A percentile compares a stretch with the other conserved stretches of the same genome.
Conservation (phyloP, 352 stramenopile genomes). For the Globisporangium barbulae region DNA sequence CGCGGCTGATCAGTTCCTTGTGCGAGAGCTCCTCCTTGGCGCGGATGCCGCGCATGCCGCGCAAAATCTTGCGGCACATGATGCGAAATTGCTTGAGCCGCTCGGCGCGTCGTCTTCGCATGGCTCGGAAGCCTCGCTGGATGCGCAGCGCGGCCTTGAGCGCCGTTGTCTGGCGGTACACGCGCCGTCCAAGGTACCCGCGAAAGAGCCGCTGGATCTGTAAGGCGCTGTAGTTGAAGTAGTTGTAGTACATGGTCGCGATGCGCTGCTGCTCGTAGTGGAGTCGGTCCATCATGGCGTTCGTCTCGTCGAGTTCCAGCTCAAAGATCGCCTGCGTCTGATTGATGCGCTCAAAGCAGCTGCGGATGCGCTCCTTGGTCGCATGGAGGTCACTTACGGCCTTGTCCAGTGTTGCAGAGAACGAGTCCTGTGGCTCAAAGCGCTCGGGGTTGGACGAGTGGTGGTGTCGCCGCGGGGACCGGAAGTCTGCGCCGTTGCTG, state of each 20-base stretch:
- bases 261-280: slow-evolving; percentile 28
- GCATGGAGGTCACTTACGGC: slow-evolving; percentile 22
- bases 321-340: slow-evolving; percentile 32
- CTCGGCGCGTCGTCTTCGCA: slow-evolving; percentile 26
- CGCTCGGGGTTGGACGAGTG: slow-evolving; percentile 15
- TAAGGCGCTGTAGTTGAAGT: slow-evolving; percentile 33
- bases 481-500: slow-evolving; percentile 17
- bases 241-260: slow-evolving; percentile 19
- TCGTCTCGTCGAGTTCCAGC: slow-evolving; percentile 26
- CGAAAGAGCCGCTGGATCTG: slow-evolving; percentile 89
- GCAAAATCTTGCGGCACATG: slow-evolving; percentile 44
- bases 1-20: slow-evolving; percentile 47
- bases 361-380: slow-evolving; percentile 14
- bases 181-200: slow-evolving; percentile 64
- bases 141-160: slow-evolving; percentile 42
- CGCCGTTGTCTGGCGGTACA: slow-evolving; percentile 34
- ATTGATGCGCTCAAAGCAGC: slow-evolving; percentile 29
- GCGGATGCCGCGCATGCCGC: slow-evolving; percentile 41
- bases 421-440: slow-evolving; percentile 23
- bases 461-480: slow-evolving; percentile 10
- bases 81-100: slow-evolving; percentile 33
- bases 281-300: slow-evolving; percentile 20
- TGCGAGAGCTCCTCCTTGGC: slow-evolving; percentile 40
- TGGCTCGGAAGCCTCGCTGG: slow-evolving; percentile 41
- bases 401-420: slow-evolving; percentile 26